Base-by-base conservation (phyloP, 495 filamentous ascomycete species). In the Letharia lupina region DNA sequence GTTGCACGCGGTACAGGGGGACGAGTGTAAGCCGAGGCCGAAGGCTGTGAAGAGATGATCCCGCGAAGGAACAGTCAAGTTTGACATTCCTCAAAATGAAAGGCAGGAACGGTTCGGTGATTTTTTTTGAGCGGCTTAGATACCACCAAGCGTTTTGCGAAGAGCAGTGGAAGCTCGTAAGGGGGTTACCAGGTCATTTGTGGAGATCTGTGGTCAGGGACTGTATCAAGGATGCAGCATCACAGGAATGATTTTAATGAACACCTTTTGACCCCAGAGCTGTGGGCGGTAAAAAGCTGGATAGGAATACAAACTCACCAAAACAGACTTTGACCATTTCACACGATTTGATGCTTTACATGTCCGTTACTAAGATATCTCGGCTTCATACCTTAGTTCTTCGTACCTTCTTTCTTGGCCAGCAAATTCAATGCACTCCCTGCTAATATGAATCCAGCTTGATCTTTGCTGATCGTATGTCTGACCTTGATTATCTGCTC, bases 361-460 rank as follows among this genome's bases (percentile, higher is more conserved):
- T 12, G 23, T 31, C 31, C 0, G 2, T 20, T 57, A 9, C 33
- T 20, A 35, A 20, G 5, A n/a, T 57, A 15, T 57, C 31, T 9
- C 37, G 33, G 5, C 20, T 37, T 37, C 31, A 37, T 37, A 37
- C 11, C 52, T 35, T 56, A 35, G 9, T 56, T 1, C 16, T 57
- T 57, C 35, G 9, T 64, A n/a, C 54, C 63, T 62, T 37, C 68
- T 61, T 52, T 58, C 77, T 81, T 86, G 84, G 89, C 84, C 71
- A 97, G 76, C 73, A 95, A 68, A 80, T 98, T 98, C 79, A 98
- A 76, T 60, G 94, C 94, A 77, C 91, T 96, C 11, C 94, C 94
- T 4, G 94, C 94, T 13, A 98, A 78, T 54, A 98, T 89, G 74
- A 97, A 98, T 1, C 80, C 86, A 68, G 88, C 88, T 80, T 98